phyloP scores from a whole-genome alignment of 345 rosid genomes.

The Mercurialis annua region DNA sequence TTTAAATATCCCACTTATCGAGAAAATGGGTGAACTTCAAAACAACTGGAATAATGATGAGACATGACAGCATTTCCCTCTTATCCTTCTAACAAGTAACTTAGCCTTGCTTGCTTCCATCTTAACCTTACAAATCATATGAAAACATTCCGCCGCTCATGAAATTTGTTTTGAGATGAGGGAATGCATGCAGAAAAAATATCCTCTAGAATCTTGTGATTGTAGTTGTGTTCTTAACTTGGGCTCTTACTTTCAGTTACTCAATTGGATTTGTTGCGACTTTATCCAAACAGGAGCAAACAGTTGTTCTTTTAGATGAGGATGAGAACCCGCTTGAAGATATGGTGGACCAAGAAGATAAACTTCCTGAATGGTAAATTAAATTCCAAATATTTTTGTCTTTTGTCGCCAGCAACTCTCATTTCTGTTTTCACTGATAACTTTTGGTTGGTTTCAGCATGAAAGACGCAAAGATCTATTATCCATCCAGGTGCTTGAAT shows the following conservation, averaged over 20 bases:
- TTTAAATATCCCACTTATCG: background rate
- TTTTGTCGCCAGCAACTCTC: background rate
- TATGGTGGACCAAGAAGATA: constrained; percentile 27
- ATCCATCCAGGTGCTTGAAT: constrained; percentile 55
- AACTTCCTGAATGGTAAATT: constrained; percentile 53
- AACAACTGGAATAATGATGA: background rate
- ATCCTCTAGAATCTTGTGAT: background rate
- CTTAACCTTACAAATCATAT: background rate
- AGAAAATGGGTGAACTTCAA: background rate
- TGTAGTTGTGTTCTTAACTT: background rate
- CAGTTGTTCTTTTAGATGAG: constrained; percentile 63
- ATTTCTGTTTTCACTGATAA: constrained; percentile 11
- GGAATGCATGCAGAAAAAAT: background rate
- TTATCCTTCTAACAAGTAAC: background rate
- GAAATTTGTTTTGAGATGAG: background rate
- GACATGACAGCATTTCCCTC: background rate
- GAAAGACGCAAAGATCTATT: constrained; percentile 50
- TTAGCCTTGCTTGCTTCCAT: too few species aligned
- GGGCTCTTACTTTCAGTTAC: constrained; percentile 5
- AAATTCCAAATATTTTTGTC: constrained; percentile 1
- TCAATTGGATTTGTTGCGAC: constrained; percentile 9
- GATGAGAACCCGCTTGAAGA: constrained; percentile 49
- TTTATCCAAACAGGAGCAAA: constrained; percentile 35
- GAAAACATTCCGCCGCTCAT: background rate
- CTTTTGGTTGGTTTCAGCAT: constrained; percentile 41